Evolutionary conservation across 192 early-diverging fungal genomes (phyloP).

Genomic region (Thamnidium elegans): DNA sequence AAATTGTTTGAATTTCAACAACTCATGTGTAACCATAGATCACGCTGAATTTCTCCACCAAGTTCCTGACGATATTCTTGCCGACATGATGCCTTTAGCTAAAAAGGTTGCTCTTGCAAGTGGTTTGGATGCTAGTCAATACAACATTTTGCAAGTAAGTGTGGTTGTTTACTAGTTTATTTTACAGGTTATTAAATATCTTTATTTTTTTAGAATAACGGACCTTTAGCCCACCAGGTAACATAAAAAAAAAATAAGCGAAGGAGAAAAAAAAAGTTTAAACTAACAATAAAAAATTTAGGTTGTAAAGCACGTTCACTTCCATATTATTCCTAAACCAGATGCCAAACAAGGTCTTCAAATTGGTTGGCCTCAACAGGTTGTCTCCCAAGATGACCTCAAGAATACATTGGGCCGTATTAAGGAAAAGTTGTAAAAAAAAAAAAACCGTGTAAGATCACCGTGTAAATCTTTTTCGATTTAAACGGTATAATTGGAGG

Average conservation of each 20-base stretch:
- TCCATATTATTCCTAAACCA: constrained; percentile 85
- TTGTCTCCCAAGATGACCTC: constrained; percentile 26
- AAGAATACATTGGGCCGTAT: constrained; percentile 20
- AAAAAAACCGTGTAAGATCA: background rate
- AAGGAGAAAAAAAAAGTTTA: background rate
- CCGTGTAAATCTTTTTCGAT: too few relatives aligned
- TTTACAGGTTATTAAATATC: background rate
- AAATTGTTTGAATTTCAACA: background rate
- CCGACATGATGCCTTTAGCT: constrained; percentile 81
- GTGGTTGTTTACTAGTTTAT: background rate
- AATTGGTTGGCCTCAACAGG: constrained; percentile 60
- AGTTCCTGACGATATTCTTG: constrained; percentile 79
- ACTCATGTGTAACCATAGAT: constrained; percentile 38
- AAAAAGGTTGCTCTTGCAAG: constrained; percentile 85
- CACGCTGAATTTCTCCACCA: constrained; percentile 91
- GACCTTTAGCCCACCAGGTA: constrained; percentile 57
- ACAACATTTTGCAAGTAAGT: constrained; percentile 86
- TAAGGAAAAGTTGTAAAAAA: constrained; percentile 30
- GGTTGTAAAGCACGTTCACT: constrained; percentile 90
- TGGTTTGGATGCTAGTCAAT: constrained; percentile 58
- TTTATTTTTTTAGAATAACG: constrained; percentile 49
- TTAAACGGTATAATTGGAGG: too few relatives aligned
- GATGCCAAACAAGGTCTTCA: constrained; percentile 65
- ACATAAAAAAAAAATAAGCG: background rate
- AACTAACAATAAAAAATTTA: constrained; percentile 34